Percentiles rank a stretch among this genome's conserved stretches.
phyloP scores from a whole-genome alignment of 345 rosid genomes.

The Camelina hispida region DNA sequence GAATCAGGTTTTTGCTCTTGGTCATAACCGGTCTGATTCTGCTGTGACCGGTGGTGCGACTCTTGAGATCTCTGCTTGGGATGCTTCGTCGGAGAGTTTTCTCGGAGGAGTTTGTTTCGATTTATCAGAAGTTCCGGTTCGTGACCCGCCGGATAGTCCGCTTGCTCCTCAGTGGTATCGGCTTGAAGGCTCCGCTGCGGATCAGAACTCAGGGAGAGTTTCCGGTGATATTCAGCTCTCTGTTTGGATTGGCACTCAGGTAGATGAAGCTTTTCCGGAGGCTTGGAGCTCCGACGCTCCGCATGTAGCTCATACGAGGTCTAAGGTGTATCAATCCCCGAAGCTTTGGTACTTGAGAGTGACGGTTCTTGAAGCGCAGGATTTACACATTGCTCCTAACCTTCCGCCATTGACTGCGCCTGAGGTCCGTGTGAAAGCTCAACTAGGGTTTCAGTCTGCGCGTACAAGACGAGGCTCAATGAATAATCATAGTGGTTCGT shows the following conservation, averaged over 20 bases:
- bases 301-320: conserved; percentile 79
- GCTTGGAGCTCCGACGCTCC: conserved; percentile 94
- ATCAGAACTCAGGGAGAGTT: conserved; percentile 52
- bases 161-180: conserved; percentile 93
- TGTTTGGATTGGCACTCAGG: conserved; percentile 95
- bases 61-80: conserved; percentile 90
- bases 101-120: conserved; percentile 92
- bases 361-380: conserved; percentile 89
- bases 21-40: conserved; percentile 57
- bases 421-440: conserved; percentile 80
- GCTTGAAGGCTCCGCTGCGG: conserved; percentile 61
- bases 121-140: conserved; percentile 80
- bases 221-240: conserved; percentile 91
- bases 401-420: conserved; percentile 88
- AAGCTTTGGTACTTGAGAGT: conserved; percentile 93
- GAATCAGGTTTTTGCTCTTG: conserved; percentile 82
- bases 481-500: conserved; percentile 68
- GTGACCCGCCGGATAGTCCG: conserved; percentile 92
- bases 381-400: conserved; percentile 72
- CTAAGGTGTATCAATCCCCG: conserved; percentile 95
- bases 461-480: conserved; percentile 79
- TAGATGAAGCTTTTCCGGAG: conserved; percentile 93
- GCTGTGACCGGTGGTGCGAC: conserved; percentile 50
- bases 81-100: conserved; percentile 66
- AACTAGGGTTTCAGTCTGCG: conserved; percentile 81